Evolutionary conservation across 2,329 filamentous ascomycete species (phyloP).

Genomic region (Aaosphaeria pasadenensis): DNA sequence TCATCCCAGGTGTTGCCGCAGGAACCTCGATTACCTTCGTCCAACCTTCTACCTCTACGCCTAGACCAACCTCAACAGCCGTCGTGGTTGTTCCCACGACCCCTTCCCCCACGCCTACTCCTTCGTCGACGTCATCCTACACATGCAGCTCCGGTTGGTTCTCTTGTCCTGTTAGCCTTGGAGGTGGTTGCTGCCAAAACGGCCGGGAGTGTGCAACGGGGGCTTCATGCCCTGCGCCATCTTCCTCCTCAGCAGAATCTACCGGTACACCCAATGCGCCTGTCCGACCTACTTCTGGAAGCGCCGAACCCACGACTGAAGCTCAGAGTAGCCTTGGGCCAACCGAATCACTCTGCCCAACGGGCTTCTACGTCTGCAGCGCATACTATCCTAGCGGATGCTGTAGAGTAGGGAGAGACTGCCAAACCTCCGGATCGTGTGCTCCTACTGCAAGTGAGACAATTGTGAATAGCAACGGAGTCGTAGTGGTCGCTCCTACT

Average conservation of each 20-base stretch:
- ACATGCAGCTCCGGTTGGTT: constrained; percentile 45
- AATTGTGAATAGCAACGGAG: constrained; percentile 61
- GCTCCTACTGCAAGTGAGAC: constrained; percentile 60
- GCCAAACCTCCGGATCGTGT: constrained; percentile 71
- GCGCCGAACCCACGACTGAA: no score
- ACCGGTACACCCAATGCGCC: constrained; percentile 37
- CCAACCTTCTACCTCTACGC: constrained; percentile 21
- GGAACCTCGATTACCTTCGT: constrained; percentile 29
- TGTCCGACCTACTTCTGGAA: constrained; percentile 41
- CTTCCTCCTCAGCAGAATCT: not conserved
- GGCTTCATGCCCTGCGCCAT: constrained; percentile 31
- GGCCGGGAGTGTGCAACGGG: constrained; percentile 43
- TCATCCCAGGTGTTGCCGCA: constrained; percentile 21
- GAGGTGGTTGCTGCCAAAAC: constrained; percentile 50
- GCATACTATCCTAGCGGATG: constrained; percentile 80
- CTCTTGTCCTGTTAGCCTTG: constrained; percentile 45
- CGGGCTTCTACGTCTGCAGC: constrained; percentile 86
- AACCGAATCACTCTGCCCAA: constrained; percentile 81
- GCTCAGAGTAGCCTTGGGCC: constrained; percentile 57
- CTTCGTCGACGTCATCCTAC: constrained; percentile 14
- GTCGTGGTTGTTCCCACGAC: constrained; percentile 39
- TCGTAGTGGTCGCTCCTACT: constrained; percentile 66
- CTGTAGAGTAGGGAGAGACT: constrained; percentile 84
- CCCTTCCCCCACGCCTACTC: constrained; percentile 11
- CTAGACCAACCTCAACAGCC: constrained; percentile 32